phyloP scores from a whole-genome alignment of 2,329 filamentous ascomycete genomes.

The Fusarium pseudocircinatum region DNA sequence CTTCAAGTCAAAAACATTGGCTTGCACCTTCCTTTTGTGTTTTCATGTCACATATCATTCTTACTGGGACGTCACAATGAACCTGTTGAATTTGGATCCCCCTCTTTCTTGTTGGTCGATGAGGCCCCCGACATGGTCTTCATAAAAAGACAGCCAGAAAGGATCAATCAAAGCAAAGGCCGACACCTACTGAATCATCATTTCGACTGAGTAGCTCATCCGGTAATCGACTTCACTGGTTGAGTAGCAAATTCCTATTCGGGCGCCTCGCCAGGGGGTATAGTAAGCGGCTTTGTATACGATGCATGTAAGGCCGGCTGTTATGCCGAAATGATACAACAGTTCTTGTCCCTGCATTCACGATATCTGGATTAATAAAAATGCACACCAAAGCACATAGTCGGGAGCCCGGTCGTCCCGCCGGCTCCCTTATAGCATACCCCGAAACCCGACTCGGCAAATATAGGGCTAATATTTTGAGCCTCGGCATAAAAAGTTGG shows the following conservation, averaged over 20 bases:
- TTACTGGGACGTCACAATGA: neutral
- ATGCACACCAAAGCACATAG: too few relatives aligned
- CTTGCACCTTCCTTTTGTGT: neutral
- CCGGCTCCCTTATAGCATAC: too few relatives aligned
- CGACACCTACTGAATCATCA: fast-evolving
- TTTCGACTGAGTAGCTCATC: fast-evolving
- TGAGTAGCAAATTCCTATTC: neutral
- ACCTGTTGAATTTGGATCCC: fast-evolving
- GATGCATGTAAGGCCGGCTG: neutral
- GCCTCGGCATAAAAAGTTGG: too few relatives aligned
- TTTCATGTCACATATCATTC: neutral
- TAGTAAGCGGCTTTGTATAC: neutral
- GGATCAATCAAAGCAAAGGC: neutral
- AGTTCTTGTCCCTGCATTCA: neutral
- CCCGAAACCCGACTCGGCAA: too few relatives aligned
- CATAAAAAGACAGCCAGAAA: fast-evolving
- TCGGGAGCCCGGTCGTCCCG: too few relatives aligned
- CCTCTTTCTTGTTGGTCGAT: neutral
- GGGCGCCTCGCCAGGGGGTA: neutral
- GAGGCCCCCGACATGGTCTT: neutral
- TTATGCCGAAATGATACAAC: neutral
- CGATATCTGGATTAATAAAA: too few relatives aligned
- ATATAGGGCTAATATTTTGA: too few relatives aligned
- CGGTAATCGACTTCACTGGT: fast-evolving
- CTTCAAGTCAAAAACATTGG: too few relatives aligned